Evolutionary conservation across 306 rosid species (phyloP).

Genomic region (Bauhinia variegata): DNA sequence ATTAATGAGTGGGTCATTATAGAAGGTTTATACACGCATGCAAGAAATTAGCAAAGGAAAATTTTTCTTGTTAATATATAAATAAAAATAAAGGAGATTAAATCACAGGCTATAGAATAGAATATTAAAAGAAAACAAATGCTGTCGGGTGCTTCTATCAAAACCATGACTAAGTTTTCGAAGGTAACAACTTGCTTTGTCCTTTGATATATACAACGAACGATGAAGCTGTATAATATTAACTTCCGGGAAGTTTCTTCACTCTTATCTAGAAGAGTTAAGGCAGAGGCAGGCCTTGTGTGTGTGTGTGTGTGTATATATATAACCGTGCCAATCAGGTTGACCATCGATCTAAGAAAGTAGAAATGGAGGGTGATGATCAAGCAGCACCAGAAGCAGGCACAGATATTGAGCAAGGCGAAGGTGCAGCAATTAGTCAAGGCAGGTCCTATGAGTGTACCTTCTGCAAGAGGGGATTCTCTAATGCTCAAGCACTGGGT

Average conservation of each 20-base stretch:
- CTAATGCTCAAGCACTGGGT: conserved; percentile 93
- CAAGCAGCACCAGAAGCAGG: conserved; percentile 26
- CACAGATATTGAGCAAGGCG: too few species aligned
- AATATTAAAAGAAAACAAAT: background rate
- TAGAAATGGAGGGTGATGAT: conserved; percentile 46
- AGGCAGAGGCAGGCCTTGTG: conserved; percentile 57
- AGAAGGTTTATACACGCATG: too few species aligned
- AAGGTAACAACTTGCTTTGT: conserved; percentile 38
- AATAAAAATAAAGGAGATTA: too few species aligned
- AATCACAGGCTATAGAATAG: background rate
- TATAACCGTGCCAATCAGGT: too few species aligned
- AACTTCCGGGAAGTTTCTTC: conserved; percentile 33
- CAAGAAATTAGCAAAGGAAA: too few species aligned
- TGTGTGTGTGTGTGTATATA: too few species aligned
- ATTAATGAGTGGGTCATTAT: too few species aligned
- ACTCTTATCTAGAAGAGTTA: conserved; percentile 28
- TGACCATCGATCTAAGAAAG: too few species aligned
- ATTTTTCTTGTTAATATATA: too few species aligned
- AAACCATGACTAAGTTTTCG: conserved; percentile 24
- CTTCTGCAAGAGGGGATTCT: conserved; percentile 81
- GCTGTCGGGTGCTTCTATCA: background rate
- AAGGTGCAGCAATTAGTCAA: too few species aligned
- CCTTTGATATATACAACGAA: conserved; percentile 47
- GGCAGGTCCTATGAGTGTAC: conserved; percentile 71
- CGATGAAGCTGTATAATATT: conserved; percentile 38